Evolutionary conservation across 345 rosid species (phyloP), one percentile per base, ranked within the genome.

Genomic region (Acer yangbiense): DNA sequence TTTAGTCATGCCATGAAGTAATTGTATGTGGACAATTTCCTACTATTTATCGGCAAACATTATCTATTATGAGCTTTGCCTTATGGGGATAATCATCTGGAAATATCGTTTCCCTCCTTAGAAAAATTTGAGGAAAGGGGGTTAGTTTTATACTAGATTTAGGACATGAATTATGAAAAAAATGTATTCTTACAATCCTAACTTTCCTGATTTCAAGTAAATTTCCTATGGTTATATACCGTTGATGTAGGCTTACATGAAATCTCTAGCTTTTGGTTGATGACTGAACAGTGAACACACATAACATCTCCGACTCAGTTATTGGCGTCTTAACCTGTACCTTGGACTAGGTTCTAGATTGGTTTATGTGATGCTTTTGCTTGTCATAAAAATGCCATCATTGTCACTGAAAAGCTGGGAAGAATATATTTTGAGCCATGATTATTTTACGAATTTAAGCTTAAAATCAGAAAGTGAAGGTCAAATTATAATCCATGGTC

Each of bases 241-340:
- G 10, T 71, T 55, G 50, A 29, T 29, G 25, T 32, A 55, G 27
- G 48, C 27, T 71, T 55, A 44, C 27, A 18, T 55, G 50, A 71
- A 18, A 55, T 71, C 48, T 57, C 71, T 35, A 67, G 27, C 18
- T 21, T 69, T 23, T 12, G 39, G 58, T 69, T 69, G 35, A 69
- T 67, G 13, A 9, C 1, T 4, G 7, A 2, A 71, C 6, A 9
- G 1, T 4, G 7, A 2, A 71, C 6, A 14, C 18, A 17, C 27
- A 10, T 4, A 55, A 57, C 29, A 32, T 71, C 23, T 55, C 20
- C 54, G 8, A 54, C 58, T 54, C n/a, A 14, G n/a, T 32, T 11
- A 43, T 21, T n/a, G 0, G 3, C 2, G 20, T 21, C 68, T 41
- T 6, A 72, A 72, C n/a, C 32, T 73, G 57, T 58, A 60, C 55